Evolutionary conservation across 202 grass and related monocot genomes (phyloP).

Genomic region (Carex arenaria): DNA sequence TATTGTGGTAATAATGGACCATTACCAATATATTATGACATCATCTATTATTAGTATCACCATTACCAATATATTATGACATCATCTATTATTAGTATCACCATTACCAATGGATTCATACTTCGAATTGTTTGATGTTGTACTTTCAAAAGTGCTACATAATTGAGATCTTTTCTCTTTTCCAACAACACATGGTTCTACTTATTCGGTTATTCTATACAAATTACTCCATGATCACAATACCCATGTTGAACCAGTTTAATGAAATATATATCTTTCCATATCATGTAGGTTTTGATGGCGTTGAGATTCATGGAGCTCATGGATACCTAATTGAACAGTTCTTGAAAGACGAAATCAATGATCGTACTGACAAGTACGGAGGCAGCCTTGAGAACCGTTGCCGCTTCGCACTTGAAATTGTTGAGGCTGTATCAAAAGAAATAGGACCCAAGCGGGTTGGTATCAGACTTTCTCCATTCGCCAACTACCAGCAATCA

Average conservation of each 20-base stretch:
- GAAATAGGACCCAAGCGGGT: conserved; percentile 28
- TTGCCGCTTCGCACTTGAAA: conserved; percentile 29
- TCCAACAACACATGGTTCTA: neutral
- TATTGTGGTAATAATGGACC: neutral
- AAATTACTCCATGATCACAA: neutral
- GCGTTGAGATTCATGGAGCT: conserved; percentile 43
- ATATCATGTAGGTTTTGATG: conserved; percentile 34
- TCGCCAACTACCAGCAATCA: neutral
- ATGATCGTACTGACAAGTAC: conserved; percentile 36
- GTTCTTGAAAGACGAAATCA: conserved; percentile 45
- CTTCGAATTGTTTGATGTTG: neutral
- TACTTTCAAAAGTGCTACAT: neutral
- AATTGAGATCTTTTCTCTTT: neutral
- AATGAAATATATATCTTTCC: neutral
- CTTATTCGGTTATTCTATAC: neutral
- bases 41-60: neutral
- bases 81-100: neutral
- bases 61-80: neutral
- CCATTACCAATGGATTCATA: neutral
- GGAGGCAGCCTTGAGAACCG: conserved; percentile 28
- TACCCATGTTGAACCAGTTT: neutral
- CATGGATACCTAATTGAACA: conserved; percentile 38
- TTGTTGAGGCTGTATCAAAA: conserved; percentile 17
- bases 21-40: neutral
- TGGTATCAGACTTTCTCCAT: conserved; percentile 32